phyloP scores from a whole-genome alignment of 306 rosid species.

The Mimosa bimucronata region DNA sequence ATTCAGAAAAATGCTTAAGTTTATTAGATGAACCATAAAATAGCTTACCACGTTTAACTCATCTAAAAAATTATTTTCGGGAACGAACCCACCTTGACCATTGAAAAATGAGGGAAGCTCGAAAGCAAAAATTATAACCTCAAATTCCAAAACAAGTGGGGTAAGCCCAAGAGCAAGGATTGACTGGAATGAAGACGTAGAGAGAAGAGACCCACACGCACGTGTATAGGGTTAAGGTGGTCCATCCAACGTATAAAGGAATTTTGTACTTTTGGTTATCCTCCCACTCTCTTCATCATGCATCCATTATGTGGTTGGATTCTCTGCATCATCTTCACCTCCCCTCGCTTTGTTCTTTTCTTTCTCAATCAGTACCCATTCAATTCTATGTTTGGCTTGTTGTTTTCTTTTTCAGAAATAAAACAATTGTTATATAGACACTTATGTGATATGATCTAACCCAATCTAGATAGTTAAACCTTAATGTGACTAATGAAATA shows the following conservation, averaged over 20 bases:
- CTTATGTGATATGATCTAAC: background rate
- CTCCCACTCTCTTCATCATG: constrained; percentile 63
- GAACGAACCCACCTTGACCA: no score
- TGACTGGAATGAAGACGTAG: constrained; percentile 8
- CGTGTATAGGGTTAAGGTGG: constrained; percentile 63
- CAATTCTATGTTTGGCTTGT: background rate
- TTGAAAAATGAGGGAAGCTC: no score
- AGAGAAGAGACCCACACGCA: constrained; percentile 71
- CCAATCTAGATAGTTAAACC: background rate
- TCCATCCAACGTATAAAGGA: constrained; percentile 60
- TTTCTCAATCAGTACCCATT: background rate
- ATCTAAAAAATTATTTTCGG: no score
- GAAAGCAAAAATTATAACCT: no score
- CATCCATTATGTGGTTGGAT: constrained; percentile 55
- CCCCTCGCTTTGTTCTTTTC: constrained; percentile 35
- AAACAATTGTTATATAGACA: no score
- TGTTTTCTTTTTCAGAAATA: background rate
- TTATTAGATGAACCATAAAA: no score
- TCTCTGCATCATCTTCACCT: constrained; percentile 38
- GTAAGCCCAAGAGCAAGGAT: constrained; percentile 28
- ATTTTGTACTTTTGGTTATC: constrained; percentile 57
- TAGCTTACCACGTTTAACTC: no score
- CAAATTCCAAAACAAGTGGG: no score
- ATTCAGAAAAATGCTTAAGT: no score
- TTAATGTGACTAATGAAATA: background rate